phyloP scores from a whole-genome alignment of 805 yeast species.

The Metschnikowia orientalis region DNA sequence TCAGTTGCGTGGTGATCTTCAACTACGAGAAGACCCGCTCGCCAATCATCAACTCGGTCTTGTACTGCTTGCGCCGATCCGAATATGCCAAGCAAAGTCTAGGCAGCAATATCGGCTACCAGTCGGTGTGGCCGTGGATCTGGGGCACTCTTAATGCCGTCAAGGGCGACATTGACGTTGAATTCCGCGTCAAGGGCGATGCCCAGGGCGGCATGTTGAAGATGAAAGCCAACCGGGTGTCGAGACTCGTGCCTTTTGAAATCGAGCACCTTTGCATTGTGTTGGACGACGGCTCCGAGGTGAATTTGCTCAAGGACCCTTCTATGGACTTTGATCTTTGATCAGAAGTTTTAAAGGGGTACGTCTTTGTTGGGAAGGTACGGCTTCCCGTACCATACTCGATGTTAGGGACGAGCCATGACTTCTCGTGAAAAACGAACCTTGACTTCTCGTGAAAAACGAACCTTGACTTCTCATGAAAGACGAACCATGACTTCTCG shows the following conservation, averaged over 20 bases:
- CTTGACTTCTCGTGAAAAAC: too few relatives aligned
- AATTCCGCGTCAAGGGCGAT: constrained; percentile 67
- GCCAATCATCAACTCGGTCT: constrained; percentile 81
- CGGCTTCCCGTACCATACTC: background rate
- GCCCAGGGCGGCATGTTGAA: constrained; percentile 50
- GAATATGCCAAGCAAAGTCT: constrained; percentile 54
- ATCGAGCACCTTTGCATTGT: constrained; percentile 31
- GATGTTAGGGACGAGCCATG: background rate
- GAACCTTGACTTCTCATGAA: too few relatives aligned
- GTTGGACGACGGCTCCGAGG: constrained; percentile 18
- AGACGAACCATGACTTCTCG: too few relatives aligned
- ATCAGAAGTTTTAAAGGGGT: constrained; percentile 1
- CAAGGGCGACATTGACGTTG: constrained; percentile 71
- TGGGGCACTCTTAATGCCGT: constrained; percentile 80
- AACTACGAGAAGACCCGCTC: constrained; percentile 91
- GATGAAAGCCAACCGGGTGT: constrained; percentile 68
- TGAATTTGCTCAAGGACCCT: constrained; percentile 29
- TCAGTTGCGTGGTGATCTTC: constrained; percentile 58
- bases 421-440: background rate
- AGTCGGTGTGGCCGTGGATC: constrained; percentile 83
- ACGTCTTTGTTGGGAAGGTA: constrained; percentile 4
- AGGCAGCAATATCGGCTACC: constrained; percentile 74
- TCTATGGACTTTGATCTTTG: constrained; percentile 27
- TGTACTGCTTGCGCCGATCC: constrained; percentile 81
- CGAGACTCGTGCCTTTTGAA: constrained; percentile 45